Percentiles rank a stretch among this genome's conserved stretches.
Evolutionary conservation across 2,329 filamentous ascomycete genomes (phyloP).

Genomic region (Xylariaceae sp.): DNA sequence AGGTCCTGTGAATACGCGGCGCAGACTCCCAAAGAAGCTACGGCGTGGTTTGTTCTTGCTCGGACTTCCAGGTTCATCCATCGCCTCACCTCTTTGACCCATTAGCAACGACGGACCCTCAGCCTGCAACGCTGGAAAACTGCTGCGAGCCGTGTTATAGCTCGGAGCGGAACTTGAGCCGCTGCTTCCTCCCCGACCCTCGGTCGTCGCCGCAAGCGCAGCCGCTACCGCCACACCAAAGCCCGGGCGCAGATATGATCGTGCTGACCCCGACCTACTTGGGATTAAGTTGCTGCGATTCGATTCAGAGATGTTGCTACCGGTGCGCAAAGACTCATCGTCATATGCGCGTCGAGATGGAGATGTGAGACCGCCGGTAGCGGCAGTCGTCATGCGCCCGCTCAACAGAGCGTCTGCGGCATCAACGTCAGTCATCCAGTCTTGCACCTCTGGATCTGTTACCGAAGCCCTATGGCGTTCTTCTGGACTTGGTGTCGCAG

Average conservation of each 20-base stretch:
- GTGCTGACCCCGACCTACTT: conserved; percentile 33
- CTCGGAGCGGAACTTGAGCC: conserved; percentile 34
- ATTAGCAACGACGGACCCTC: conserved; percentile 50
- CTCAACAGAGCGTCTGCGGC: conserved; percentile 50
- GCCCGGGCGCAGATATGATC: conserved; percentile 32
- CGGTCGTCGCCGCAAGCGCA: conserved; percentile 21
- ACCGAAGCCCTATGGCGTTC: conserved; percentile 23
- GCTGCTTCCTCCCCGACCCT: conserved; percentile 34
- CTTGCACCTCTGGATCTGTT: conserved; percentile 51
- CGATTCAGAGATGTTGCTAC: conserved; percentile 54
- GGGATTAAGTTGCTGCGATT: conserved; percentile 44
- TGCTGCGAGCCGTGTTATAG: conserved; percentile 52
- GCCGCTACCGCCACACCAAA: conserved; percentile 32
- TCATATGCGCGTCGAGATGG: conserved; percentile 25
- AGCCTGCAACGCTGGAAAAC: conserved; percentile 48
- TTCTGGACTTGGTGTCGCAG: conserved; percentile 41
- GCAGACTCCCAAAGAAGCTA: conserved; percentile 67
- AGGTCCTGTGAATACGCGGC: conserved; percentile 56
- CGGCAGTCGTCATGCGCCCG: conserved; percentile 37
- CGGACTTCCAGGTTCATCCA: conserved; percentile 47
- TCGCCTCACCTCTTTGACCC: conserved; percentile 18
- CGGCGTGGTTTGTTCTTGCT: conserved; percentile 53
- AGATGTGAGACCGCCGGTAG: conserved; percentile 14
- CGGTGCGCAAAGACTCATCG: conserved; percentile 48
- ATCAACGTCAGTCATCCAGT: conserved; percentile 56